A percentile compares a stretch with the other conserved stretches of the same genome.
phyloP scores from a whole-genome alignment of 1,284 basidiomycete genomes.

The Cutaneotrichosporon arboriforme region DNA sequence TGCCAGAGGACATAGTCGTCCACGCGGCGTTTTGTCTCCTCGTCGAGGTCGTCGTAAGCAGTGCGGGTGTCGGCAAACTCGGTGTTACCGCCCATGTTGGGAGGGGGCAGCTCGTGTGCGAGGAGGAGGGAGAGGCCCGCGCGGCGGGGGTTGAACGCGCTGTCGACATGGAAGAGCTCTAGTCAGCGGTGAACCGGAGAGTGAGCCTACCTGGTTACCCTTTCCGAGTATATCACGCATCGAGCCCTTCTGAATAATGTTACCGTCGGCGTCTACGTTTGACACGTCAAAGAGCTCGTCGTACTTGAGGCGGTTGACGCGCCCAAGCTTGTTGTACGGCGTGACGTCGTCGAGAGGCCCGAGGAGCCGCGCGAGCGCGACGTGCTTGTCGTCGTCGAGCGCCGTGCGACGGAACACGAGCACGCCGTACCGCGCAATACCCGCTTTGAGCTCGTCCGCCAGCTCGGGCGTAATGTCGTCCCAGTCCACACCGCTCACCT shows the following conservation, averaged over 20 bases:
- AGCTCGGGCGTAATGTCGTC: constrained; percentile 13
- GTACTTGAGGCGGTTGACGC: constrained; percentile 22
- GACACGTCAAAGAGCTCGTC: constrained; percentile 27
- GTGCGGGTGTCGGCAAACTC: constrained; percentile 26
- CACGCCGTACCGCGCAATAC: constrained; percentile 26
- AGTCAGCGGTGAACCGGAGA: no score
- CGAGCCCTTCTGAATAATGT: constrained; percentile 17
- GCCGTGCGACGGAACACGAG: constrained; percentile 29
- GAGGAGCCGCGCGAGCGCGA: constrained; percentile 25
- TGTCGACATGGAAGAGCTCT: constrained; percentile 22
- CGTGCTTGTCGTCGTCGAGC: constrained; percentile 25
- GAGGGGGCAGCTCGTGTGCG: constrained; percentile 21
- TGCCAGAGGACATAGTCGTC: constrained; percentile 30
- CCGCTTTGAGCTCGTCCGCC: constrained; percentile 20
- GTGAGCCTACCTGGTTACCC: background rate
- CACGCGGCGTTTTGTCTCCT: constrained; percentile 27
- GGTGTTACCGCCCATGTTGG: constrained; percentile 19
- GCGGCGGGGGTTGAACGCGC: constrained; percentile 23
- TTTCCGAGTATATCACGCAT: constrained; percentile 8
- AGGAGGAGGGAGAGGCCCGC: constrained; percentile 21
- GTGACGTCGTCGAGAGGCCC: constrained; percentile 32
- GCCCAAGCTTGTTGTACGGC: constrained; percentile 26
- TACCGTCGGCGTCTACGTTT: constrained; percentile 22
- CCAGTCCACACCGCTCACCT: constrained; percentile 22
- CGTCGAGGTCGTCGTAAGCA: constrained; percentile 19